Percentiles rank a stretch among this genome's conserved stretches.
These are phyloP conservation scores for Paramyrothecium roridum DNA, from an alignment of 2,329 filamentous ascomycete genomes.

Conservation along the genomic window DNA sequence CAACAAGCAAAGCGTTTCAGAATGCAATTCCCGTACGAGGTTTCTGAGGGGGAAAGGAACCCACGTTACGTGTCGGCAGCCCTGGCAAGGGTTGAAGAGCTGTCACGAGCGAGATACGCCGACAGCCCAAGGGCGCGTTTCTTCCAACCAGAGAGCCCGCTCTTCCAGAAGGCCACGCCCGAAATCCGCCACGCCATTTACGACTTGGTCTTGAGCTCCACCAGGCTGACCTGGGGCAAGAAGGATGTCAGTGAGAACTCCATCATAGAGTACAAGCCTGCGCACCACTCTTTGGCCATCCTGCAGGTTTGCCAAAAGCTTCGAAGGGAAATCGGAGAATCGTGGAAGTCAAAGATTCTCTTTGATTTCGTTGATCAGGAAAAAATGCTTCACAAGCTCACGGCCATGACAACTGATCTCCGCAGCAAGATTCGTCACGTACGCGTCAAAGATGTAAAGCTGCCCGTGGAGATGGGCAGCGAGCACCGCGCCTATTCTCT, in stretches of 20 bases:
- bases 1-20: too few relatives aligned
- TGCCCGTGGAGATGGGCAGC: neutral
- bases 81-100: too few relatives aligned
- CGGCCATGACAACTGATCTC: neutral
- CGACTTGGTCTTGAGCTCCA: slow-evolving; percentile 1
- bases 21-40: too few relatives aligned
- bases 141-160: too few relatives aligned
- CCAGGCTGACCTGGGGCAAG: neutral
- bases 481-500: slow-evolving; percentile 1
- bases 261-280: too few relatives aligned
- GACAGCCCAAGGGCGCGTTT: too few relatives aligned
- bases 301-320: slow-evolving; percentile 6
- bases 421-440: slow-evolving; percentile 5
- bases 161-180: too few relatives aligned
- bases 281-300: slow-evolving; percentile 1
- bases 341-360: slow-evolving; percentile 6
- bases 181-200: slow-evolving; percentile 4
- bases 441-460: neutral
- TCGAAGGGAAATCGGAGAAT: slow-evolving; percentile 6
- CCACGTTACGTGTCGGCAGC: too few relatives aligned
- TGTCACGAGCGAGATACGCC: too few relatives aligned
- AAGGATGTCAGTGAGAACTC: neutral
- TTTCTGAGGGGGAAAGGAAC: too few relatives aligned
- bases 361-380: slow-evolving; percentile 6
- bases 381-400: slow-evolving; percentile 6